These are phyloP conservation scores for Chrysanthemum makinoi DNA, from an alignment of 129 eudicot species.

Conservation along the genomic window DNA sequence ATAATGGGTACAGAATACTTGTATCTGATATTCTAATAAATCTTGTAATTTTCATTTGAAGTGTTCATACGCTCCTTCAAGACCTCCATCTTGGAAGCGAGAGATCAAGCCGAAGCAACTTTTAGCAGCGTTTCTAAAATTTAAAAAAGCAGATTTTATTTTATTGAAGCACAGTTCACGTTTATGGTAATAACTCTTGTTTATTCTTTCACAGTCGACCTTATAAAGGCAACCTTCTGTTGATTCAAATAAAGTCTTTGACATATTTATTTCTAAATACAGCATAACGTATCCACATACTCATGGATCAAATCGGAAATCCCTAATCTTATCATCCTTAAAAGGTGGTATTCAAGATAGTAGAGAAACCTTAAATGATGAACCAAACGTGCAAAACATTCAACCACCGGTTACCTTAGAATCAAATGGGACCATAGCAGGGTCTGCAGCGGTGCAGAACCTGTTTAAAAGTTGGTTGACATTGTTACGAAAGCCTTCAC, in stretches of 20 bases:
- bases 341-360: constrained; percentile 13
- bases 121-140: not conserved
- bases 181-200: not conserved
- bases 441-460: constrained; percentile 6
- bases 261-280: not conserved
- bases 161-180: constrained; percentile 1
- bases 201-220: not conserved
- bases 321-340: not conserved
- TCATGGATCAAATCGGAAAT: not conserved
- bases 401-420: not conserved
- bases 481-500: constrained; percentile 13
- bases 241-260: not conserved
- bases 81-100: not conserved
- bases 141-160: not conserved
- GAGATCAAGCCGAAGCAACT: not conserved
- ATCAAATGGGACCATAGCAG: constrained; percentile 15
- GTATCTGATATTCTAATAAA: constrained; percentile 1
- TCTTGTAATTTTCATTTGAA: not conserved
- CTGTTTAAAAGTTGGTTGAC: constrained; percentile 18
- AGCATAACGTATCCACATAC: not conserved
- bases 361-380: not conserved
- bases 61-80: not conserved
- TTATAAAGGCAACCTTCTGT: not conserved
- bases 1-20: not conserved
- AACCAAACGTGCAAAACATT: not conserved